A percentile compares a stretch with the other conserved stretches of the same genome.
Evolutionary conservation across 768 basidiomycete genomes (phyloP).

Genomic region (Sarcomyxa edulis): DNA sequence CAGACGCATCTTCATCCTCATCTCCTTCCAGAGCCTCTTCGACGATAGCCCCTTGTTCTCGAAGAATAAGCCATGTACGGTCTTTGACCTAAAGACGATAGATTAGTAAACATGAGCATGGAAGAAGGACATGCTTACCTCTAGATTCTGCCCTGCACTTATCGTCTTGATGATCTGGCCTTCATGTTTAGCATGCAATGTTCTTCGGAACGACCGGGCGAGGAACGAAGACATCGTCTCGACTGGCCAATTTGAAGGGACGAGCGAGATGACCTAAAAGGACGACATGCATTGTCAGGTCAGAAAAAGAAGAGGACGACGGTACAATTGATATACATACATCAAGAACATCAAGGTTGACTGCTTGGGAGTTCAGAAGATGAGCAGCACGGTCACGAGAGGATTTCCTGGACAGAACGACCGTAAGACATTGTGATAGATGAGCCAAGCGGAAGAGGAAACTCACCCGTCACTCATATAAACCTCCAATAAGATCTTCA

Average conservation of each 20-base stretch:
- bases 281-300: slow-evolving; percentile 3
- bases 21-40: slow-evolving; percentile 53
- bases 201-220: slow-evolving; percentile 69
- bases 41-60: slow-evolving; percentile 61
- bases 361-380: slow-evolving; percentile 75
- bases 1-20: slow-evolving; percentile 28
- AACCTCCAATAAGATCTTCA: slow-evolving; percentile 72
- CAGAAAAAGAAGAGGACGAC: slow-evolving; percentile 1
- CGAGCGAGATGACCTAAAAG: slow-evolving; percentile 51
- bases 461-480: slow-evolving; percentile 78
- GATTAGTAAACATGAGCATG: neutral
- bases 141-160: slow-evolving; percentile 74
- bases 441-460: slow-evolving; percentile 2
- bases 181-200: slow-evolving; percentile 66
- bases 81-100: slow-evolving; percentile 44
- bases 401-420: slow-evolving; percentile 33
- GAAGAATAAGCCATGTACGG: slow-evolving; percentile 47
- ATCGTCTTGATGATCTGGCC: slow-evolving; percentile 75
- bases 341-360: slow-evolving; percentile 71
- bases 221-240: slow-evolving; percentile 71
- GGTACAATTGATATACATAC: slow-evolving; percentile 49
- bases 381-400: slow-evolving; percentile 56
- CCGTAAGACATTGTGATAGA: neutral
- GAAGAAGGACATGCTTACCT: slow-evolving; percentile 31
- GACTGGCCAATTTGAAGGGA: slow-evolving; percentile 77